These are phyloP conservation scores for Auricularia auricula-judae DNA, from an alignment of 768 basidiomycete genomes.

Conservation along the genomic window DNA sequence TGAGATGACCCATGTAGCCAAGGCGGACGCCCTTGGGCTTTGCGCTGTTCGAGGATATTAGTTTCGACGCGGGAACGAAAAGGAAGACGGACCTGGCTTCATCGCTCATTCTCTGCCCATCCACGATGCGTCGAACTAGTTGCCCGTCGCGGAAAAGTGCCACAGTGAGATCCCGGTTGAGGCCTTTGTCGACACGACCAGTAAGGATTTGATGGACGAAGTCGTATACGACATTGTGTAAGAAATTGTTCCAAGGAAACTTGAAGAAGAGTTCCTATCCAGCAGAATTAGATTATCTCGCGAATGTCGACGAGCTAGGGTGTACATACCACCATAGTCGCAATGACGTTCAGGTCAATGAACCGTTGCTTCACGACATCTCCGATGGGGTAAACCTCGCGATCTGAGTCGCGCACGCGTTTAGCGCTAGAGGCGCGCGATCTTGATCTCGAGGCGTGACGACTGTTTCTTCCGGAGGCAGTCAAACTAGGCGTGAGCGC, in stretches of 20 bases:
- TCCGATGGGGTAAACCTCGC: slow-evolving; percentile 30
- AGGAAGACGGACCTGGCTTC: slow-evolving; percentile 43
- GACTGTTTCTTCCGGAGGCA: background rate
- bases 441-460: background rate
- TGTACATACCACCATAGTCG: slow-evolving; percentile 61
- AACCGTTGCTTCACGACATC: slow-evolving; percentile 74
- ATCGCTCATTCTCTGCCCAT: slow-evolving; percentile 76
- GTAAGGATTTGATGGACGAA: slow-evolving; percentile 91
- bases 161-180: slow-evolving; percentile 75
- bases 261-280: slow-evolving; percentile 85
- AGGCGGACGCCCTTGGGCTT: slow-evolving; percentile 71
- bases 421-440: background rate
- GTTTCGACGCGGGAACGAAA: background rate
- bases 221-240: slow-evolving; percentile 95
- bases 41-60: slow-evolving; percentile 27
- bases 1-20: slow-evolving; percentile 96
- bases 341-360: slow-evolving; percentile 60
- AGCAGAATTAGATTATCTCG: background rate
- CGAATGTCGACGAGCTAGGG: background rate
- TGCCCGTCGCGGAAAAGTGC: slow-evolving; percentile 78
- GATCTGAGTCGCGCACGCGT: background rate
- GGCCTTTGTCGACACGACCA: slow-evolving; percentile 54
- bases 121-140: slow-evolving; percentile 76
- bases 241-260: slow-evolving; percentile 95
- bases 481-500: background rate